Evolutionary conservation across 177 flowering plant species (phyloP).

Genomic region (Tripterygium wilfordii): DNA sequence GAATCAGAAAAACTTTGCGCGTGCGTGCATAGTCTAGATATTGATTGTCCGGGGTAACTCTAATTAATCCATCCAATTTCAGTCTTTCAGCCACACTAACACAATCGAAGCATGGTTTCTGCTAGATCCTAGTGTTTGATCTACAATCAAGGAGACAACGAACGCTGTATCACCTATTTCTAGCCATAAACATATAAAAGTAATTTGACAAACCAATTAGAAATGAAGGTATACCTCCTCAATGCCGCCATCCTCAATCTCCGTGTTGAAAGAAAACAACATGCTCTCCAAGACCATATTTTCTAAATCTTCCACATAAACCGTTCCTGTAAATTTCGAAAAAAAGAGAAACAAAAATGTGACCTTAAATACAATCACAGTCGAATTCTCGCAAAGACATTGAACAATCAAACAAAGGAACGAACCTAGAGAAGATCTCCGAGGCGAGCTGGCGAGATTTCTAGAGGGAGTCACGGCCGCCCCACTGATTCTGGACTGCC

Average conservation of each 20-base stretch:
- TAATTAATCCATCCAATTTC: no score
- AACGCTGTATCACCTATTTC: no score
- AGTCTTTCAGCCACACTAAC: no score
- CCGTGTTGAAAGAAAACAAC: conserved; percentile 52
- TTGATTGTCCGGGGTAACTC: no score
- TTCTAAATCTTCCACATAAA: conserved; percentile 56
- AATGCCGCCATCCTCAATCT: conserved; percentile 75
- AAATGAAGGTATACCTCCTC: conserved; percentile 37
- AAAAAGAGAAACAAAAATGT: background rate
- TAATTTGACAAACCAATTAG: background rate
- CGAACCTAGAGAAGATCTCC: conserved; percentile 52
- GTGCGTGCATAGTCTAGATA: no score
- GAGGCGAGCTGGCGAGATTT: conserved; percentile 43
- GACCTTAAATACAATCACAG: background rate
- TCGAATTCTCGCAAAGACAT: background rate
- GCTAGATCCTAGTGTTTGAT: no score
- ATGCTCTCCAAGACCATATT: conserved; percentile 43
- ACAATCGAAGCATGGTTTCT: no score
- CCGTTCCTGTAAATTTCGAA: conserved; percentile 18
- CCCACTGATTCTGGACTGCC: conserved; percentile 65
- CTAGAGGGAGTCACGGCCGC: conserved; percentile 52
- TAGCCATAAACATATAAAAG: no score
- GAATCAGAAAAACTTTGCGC: no score
- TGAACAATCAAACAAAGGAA: background rate
- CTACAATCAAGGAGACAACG: no score